phyloP scores from a whole-genome alignment of 495 filamentous ascomycete genomes.

The Penicillium nucicola region DNA sequence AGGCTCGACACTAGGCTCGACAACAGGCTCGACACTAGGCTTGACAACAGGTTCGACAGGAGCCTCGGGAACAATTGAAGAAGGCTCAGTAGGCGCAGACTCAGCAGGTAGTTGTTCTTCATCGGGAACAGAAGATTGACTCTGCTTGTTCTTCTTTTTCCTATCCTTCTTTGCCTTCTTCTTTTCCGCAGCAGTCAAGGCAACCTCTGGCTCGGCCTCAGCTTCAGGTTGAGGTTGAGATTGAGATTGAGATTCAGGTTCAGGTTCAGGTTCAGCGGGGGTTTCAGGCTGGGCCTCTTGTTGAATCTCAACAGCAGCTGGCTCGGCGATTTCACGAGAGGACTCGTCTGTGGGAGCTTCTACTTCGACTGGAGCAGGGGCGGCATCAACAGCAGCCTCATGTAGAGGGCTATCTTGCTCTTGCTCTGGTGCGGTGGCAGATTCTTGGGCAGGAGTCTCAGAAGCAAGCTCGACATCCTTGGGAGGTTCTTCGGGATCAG shows the following conservation, averaged over 20 bases:
- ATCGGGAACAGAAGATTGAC: conserved; percentile 12
- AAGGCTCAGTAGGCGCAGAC: background rate
- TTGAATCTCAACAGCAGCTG: conserved; percentile 2
- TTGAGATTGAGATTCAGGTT: background rate
- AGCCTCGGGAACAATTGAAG: conserved; percentile 6
- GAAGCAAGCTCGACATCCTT: background rate
- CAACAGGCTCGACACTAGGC: background rate
- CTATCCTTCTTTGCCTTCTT: conserved; percentile 43
- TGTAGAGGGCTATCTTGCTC: background rate
- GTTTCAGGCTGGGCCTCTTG: background rate
- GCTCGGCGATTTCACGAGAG: conserved; percentile 1
- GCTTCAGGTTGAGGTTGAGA: background rate
- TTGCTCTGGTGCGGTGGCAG: background rate
- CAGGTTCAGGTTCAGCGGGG: conserved; percentile 3
- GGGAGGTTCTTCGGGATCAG: conserved; percentile 2
- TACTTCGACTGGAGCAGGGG: conserved; percentile 11
- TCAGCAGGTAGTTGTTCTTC: conserved; percentile 18
- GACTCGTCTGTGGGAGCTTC: background rate
- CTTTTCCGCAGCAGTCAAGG: conserved; percentile 24
- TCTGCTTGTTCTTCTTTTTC: conserved; percentile 27
- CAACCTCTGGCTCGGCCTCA: conserved; percentile 17
- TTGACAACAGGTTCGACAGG: background rate
- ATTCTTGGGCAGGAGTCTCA: conserved; percentile 7
- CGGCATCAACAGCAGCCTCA: background rate
- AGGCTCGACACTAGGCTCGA: background rate